Percentiles rank a stretch among this genome's conserved stretches.
Evolutionary conservation across 768 basidiomycete species (phyloP).

Genomic region (Naematelia aurantialba): DNA sequence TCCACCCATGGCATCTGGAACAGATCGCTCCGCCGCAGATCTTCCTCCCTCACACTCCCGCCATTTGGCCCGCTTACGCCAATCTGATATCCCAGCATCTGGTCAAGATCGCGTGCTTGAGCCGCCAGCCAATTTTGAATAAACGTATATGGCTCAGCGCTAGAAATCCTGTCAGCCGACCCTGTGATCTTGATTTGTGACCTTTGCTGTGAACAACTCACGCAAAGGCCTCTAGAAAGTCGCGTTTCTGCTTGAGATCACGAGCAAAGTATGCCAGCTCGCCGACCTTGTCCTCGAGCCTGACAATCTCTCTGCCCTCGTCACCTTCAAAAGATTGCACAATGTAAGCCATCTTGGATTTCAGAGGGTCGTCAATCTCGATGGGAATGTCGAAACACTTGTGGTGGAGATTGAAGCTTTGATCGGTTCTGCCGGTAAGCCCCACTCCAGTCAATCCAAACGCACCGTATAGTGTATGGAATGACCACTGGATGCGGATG

Average conservation of each 20-base stretch:
- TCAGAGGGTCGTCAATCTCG: conserved; percentile 76
- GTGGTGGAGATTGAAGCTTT: conserved; percentile 60
- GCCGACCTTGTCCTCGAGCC: conserved; percentile 89
- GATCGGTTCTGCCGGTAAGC: conserved; percentile 46
- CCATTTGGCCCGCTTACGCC: conserved; percentile 58
- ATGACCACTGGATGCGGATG: conserved; percentile 77
- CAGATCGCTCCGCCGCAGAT: conserved; percentile 81
- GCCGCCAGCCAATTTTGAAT: conserved; percentile 88
- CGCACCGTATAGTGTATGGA: conserved; percentile 57
- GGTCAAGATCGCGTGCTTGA: conserved; percentile 86
- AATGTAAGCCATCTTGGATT: conserved; percentile 67
- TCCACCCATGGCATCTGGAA: conserved; percentile 86
- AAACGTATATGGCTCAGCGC: conserved; percentile 62
- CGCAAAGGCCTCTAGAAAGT: conserved; percentile 79
- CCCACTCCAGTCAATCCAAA: neutral
- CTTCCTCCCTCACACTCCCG: conserved; percentile 69
- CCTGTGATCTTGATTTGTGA: no score
- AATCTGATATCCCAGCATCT: conserved; percentile 69
- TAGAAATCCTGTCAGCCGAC: conserved; percentile 12
- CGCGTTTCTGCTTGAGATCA: conserved; percentile 78
- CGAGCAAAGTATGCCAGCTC: conserved; percentile 77
- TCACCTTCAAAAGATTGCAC: conserved; percentile 68
- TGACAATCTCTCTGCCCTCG: conserved; percentile 62
- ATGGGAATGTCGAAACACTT: conserved; percentile 83
- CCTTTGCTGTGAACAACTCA: conserved; percentile 10